A percentile compares a stretch with the other conserved stretches of the same genome.
Conservation (phyloP, 129 eudicot species). For the Daucus carota region DNA sequence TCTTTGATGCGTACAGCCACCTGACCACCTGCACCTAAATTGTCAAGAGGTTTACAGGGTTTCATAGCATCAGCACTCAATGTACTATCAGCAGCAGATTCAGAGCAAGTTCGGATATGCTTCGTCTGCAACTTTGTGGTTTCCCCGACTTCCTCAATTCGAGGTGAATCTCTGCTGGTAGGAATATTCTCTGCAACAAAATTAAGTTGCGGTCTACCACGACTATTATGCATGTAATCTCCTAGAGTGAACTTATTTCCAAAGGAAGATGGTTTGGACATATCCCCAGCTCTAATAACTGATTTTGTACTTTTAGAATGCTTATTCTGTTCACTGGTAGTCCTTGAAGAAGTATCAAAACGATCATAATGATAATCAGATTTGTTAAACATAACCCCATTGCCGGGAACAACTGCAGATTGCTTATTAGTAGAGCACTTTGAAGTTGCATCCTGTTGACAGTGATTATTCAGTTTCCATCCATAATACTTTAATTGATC, state of each 20-base stretch:
- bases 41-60: not conserved
- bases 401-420: slow-evolving; percentile 24
- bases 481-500: too few relatives aligned
- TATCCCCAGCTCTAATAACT: slow-evolving; percentile 38
- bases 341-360: slow-evolving; percentile 36
- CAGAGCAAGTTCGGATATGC: slow-evolving; percentile 6
- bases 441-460: slow-evolving; percentile 12
- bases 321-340: slow-evolving; percentile 38
- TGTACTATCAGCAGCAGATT: not conserved
- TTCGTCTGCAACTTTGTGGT: slow-evolving; percentile 55
- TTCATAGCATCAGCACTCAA: not conserved
- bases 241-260: slow-evolving; percentile 36
- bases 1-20: slow-evolving; percentile 16
- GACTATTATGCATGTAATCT: slow-evolving; percentile 43
- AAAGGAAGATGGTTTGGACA: slow-evolving; percentile 42
- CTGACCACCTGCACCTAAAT: not conserved
- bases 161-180: too few relatives aligned
- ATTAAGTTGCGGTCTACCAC: too few relatives aligned
- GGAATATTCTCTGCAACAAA: too few relatives aligned
- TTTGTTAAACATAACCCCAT: slow-evolving; percentile 21
- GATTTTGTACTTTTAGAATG: slow-evolving; percentile 41
- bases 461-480: too few relatives aligned
- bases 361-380: slow-evolving; percentile 45
- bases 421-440: slow-evolving; percentile 33
- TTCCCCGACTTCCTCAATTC: slow-evolving; percentile 73